Base-by-base conservation (phyloP, 2,329 filamentous ascomycete genomes). In the Fusarium circinatum region DNA sequence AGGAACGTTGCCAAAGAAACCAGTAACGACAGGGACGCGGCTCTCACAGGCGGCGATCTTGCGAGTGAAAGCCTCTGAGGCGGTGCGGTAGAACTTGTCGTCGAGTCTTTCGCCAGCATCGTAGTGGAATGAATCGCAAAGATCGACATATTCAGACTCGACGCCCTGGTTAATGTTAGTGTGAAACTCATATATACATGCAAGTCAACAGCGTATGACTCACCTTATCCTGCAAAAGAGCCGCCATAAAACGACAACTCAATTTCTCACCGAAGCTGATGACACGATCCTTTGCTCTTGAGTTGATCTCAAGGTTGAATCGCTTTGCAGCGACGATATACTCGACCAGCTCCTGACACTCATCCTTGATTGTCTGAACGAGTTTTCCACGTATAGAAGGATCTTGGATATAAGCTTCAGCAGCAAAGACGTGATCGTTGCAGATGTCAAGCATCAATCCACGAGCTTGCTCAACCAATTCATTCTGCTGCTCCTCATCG, bases 261-360 rank as follows among this genome's bases (percentile, higher is more conserved):
- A 99, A 86, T 85, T 98, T 98, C 87, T 99, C 96, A 62, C 96
- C 96, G 76, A 96, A 95, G 81, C 95, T 97, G 70, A 98, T 92
- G 71, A 99, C 94, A 76, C 96, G 93, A 79, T 96, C 94, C 81
- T 95, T 94, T 67, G 92, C 92, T 77, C 92, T 89, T 11, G 92
- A 89, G 80, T 94, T 94, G 79, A 95, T 93, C 81, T 95, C 93
- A 47, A 92, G 85, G 79, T 91, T 90, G 83, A 91, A 92, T 73
- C 90, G 86, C 81, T 89, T 90, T 15, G 89, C 88, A 4, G 89
- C 90, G 38, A 87, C 83, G 65, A 91, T 87, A 78, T 92, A 96
- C 83, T 94, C 95, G 74, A 92, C 86, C 67, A 98, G 89, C 79
- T 92, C 91, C 76, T 91, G 88, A 80, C 95, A 98, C 83, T 98